These are phyloP conservation scores for Sesbania bispinosa DNA, from an alignment of 306 rosid species.

Conservation along the genomic window DNA sequence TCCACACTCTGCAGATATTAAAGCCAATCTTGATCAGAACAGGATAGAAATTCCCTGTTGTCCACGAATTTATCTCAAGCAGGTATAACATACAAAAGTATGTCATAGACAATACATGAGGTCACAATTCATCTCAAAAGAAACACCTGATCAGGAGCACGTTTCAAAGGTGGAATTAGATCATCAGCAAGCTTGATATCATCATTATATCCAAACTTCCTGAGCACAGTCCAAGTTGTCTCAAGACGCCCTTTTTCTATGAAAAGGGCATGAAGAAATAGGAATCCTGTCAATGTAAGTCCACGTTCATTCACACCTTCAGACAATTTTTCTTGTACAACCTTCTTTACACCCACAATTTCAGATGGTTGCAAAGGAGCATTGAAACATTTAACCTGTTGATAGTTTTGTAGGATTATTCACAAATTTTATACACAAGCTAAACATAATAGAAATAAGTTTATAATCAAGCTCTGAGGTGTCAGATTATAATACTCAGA, in stretches of 20 bases:
- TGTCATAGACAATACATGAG: not conserved
- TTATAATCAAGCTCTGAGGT: slow-evolving; percentile 14
- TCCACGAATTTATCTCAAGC: not conserved
- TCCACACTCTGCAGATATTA: slow-evolving; percentile 81
- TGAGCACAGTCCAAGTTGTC: slow-evolving; percentile 96
- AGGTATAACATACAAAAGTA: not conserved
- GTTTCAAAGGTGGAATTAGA: slow-evolving; percentile 63
- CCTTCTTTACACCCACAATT: slow-evolving; percentile 86
- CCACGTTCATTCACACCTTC: slow-evolving; percentile 99
- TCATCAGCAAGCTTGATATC: slow-evolving; percentile 90
- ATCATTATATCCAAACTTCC: slow-evolving; percentile 93
- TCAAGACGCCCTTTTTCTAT: slow-evolving; percentile 97
- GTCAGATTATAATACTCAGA: not conserved
- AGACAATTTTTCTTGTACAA: slow-evolving; percentile 81
- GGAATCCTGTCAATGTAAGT: slow-evolving; percentile 94
- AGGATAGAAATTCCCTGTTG: not conserved
- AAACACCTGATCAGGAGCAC: slow-evolving; percentile 83
- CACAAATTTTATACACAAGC: not conserved
- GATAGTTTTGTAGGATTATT: slow-evolving; percentile 27
- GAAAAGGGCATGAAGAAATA: slow-evolving; percentile 95
- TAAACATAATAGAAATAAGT: slow-evolving; percentile 8
- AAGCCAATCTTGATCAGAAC: slow-evolving; percentile 17
- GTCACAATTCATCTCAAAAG: slow-evolving; percentile 9
- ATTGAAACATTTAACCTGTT: slow-evolving; percentile 95
- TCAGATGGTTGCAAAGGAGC: slow-evolving; percentile 98